A percentile compares a stretch with the other conserved stretches of the same genome.
phyloP scores from a whole-genome alignment of 2,329 filamentous ascomycete species.

The Pseudogymnoascus sp. region DNA sequence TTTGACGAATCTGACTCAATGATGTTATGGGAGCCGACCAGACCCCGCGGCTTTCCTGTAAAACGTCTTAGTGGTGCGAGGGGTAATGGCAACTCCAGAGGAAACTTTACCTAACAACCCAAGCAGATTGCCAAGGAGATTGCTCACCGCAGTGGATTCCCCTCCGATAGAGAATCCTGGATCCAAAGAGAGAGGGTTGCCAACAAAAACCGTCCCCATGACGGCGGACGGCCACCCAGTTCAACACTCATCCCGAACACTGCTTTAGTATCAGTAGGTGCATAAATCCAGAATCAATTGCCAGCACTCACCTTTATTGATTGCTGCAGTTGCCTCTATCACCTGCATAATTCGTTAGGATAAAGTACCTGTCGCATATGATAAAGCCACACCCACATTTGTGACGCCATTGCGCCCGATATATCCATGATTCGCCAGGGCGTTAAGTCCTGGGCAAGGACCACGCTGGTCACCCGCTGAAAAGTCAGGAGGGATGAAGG shows the following conservation, averaged over 20 bases:
- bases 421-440: constrained; percentile 37
- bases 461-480: constrained; percentile 32
- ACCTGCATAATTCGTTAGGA: constrained; percentile 5
- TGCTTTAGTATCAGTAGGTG: constrained; percentile 18
- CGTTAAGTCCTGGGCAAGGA: constrained; percentile 37
- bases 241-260: constrained; percentile 42
- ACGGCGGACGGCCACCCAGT: constrained; percentile 33
- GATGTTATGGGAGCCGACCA: constrained; percentile 25
- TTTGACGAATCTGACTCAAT: constrained; percentile 23
- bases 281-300: neutral
- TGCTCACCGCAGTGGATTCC: neutral
- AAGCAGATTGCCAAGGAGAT: constrained; percentile 14
- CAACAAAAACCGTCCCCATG: constrained; percentile 39
- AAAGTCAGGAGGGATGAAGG: constrained; percentile 31
- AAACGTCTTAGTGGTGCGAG: neutral
- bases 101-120: neutral
- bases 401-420: constrained; percentile 35
- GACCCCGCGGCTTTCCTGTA: constrained; percentile 20
- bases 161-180: constrained; percentile 40
- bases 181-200: constrained; percentile 37
- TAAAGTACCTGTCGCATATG: constrained; percentile 14
- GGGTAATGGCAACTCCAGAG: neutral
- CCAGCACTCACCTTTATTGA: constrained; percentile 28
- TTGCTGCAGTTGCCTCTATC: constrained; percentile 29
- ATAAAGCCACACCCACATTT: constrained; percentile 16